A percentile compares a stretch with the other conserved stretches of the same genome.
Evolutionary conservation across 1,139 yeast species (phyloP).

Genomic region (Scheffersomyces stambukii): DNA sequence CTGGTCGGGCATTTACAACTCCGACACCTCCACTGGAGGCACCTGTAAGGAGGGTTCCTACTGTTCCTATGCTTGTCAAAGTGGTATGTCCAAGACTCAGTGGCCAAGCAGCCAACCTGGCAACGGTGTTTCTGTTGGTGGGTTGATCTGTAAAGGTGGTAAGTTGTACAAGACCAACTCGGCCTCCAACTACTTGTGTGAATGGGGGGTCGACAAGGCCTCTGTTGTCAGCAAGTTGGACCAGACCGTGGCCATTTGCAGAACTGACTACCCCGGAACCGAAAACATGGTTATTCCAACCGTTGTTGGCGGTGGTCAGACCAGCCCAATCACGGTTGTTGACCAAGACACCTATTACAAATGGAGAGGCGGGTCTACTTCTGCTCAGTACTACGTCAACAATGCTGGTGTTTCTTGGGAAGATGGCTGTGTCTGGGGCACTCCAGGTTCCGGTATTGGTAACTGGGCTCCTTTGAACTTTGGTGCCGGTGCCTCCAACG

Average conservation of each 20-base stretch:
- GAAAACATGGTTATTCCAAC: conserved; percentile 98
- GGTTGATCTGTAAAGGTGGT: conserved; percentile 76
- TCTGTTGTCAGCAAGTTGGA: conserved; percentile 60
- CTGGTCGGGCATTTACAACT: conserved; percentile 71
- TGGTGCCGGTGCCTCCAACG: conserved; percentile 84
- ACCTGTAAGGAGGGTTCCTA: conserved; percentile 79
- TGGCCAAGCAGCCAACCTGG: conserved; percentile 88
- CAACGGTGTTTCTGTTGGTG: conserved; percentile 88
- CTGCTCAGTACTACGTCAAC: conserved; percentile 96
- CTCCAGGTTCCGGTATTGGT: conserved; percentile 74
- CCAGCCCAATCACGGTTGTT: conserved; percentile 71
- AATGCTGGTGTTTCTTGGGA: conserved; percentile 86
- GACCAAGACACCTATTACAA: conserved; percentile 70
- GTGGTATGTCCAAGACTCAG: conserved; percentile 97
- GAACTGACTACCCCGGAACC: conserved; percentile 98
- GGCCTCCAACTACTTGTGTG: conserved; percentile 63
- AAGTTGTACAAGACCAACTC: conserved; percentile 75
- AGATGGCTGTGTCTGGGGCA: conserved; percentile 95
- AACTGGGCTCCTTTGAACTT: conserved; percentile 98
- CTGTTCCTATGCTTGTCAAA: conserved; percentile 95
- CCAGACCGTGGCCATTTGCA: conserved; percentile 78
- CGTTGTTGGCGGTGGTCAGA: conserved; percentile 62
- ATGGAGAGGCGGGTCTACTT: conserved; percentile 81
- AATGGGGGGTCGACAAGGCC: conserved; percentile 75
- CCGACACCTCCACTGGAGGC: conserved; percentile 60